Evolutionary conservation across 768 basidiomycete genomes (phyloP).

Genomic region (Cyclocybe cylindracea): DNA sequence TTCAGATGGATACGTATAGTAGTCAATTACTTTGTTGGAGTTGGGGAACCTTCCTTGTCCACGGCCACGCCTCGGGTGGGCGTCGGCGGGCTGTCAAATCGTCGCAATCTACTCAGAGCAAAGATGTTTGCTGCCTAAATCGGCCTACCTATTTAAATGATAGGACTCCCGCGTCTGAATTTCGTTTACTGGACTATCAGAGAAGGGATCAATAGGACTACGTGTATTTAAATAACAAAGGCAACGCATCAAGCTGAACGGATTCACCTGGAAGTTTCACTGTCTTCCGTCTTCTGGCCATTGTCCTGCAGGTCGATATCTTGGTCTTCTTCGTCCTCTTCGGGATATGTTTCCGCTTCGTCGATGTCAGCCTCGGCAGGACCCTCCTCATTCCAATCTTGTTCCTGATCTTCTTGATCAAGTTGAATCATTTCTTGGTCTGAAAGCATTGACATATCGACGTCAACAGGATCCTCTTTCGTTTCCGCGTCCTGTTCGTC

Average conservation of each 20-base stretch:
- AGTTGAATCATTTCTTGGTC: constrained; percentile 46
- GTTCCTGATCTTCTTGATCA: constrained; percentile 20
- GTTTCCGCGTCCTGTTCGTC: constrained; percentile 13
- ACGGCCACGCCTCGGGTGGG: constrained; percentile 1
- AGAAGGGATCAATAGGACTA: no score
- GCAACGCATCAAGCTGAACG: no score
- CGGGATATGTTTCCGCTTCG: neutral
- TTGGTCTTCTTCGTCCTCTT: constrained; percentile 1
- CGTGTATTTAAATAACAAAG: no score
- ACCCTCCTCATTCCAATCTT: constrained; percentile 14
- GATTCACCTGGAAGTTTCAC: constrained; percentile 3
- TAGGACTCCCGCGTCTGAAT: no score
- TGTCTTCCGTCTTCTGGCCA: constrained; percentile 18
- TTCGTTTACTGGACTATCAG: no score
- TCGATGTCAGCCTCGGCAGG: constrained; percentile 24
- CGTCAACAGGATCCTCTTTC: constrained; percentile 37
- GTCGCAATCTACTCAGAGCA: neutral
- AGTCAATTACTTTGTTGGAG: constrained; percentile 7
- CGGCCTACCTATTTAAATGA: no score
- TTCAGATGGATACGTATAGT: no score
- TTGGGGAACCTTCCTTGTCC: constrained; percentile 9
- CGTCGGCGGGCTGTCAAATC: constrained; percentile 10
- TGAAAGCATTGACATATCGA: constrained; percentile 53
- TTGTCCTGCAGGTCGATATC: constrained; percentile 4
- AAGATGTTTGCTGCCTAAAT: no score